phyloP scores from a whole-genome alignment of 345 rosid genomes.

The Lepidium africanum region DNA sequence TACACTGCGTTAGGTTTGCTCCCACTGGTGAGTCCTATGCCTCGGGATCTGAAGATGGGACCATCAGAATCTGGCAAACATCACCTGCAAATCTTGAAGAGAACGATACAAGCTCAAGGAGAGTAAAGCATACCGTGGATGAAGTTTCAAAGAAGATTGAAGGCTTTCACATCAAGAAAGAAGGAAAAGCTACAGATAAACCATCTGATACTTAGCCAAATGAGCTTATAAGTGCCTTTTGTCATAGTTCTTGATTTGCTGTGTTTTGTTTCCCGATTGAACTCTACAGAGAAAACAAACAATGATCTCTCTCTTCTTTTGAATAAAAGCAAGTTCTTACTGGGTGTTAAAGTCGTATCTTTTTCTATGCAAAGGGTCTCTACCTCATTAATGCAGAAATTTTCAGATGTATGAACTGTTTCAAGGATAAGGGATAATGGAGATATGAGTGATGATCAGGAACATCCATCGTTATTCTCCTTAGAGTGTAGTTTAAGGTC shows the following conservation, averaged over 20 bases:
- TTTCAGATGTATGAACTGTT: not conserved
- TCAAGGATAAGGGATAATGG: not conserved
- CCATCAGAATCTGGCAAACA: constrained; percentile 47
- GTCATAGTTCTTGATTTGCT: not conserved
- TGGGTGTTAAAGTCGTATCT: not conserved
- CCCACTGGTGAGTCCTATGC: constrained; percentile 93
- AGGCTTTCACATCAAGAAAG: constrained; percentile 30
- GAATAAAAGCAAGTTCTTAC: not conserved
- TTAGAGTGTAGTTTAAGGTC: not conserved
- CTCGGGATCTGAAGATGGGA: constrained; percentile 94
- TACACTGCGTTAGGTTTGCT: constrained; percentile 79
- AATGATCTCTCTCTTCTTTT: not conserved
- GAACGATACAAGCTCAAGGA: constrained; percentile 16
- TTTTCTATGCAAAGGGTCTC: not conserved
- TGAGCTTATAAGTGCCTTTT: not conserved
- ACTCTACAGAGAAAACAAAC: not conserved
- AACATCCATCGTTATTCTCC: too few species aligned
- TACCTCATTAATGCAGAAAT: not conserved
- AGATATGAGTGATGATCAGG: not conserved
- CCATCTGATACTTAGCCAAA: not conserved
- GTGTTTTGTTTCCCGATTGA: constrained; percentile 12
- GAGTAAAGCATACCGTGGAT: constrained; percentile 23
- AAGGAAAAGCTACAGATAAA: constrained; percentile 19
- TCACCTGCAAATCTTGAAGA: constrained; percentile 33
- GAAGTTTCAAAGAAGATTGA: constrained; percentile 32